These are phyloP conservation scores for Termitomyces sp. DNA, from an alignment of 768 basidiomycete genomes.

Conservation along the genomic window DNA sequence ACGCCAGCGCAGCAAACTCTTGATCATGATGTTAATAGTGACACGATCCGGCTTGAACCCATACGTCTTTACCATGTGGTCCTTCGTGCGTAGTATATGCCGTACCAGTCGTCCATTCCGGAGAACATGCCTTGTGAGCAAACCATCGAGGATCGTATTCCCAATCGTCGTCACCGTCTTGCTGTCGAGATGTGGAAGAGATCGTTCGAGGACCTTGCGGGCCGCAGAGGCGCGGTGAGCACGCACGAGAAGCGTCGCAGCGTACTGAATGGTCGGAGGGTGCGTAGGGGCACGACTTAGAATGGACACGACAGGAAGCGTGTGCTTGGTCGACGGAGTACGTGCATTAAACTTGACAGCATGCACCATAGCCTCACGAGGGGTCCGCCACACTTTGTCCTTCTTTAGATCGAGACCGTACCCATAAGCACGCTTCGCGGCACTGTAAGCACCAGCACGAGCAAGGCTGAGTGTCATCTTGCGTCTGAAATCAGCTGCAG, in stretches of 20 bases:
- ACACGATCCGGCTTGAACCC: constrained; percentile 62
- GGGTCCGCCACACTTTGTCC: constrained; percentile 7
- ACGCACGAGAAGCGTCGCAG: constrained; percentile 36
- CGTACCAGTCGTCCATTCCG: constrained; percentile 46
- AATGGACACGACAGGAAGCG: constrained; percentile 20
- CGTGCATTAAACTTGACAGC: constrained; percentile 22
- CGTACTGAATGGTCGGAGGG: constrained; percentile 26
- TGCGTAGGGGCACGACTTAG: constrained; percentile 21
- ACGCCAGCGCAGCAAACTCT: constrained; percentile 54
- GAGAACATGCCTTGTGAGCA: constrained; percentile 25
- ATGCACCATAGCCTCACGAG: constrained; percentile 22
- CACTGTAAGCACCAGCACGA: constrained; percentile 25
- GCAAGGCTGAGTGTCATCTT: constrained; percentile 27
- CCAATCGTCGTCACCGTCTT: constrained; percentile 41
- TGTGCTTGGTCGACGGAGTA: constrained; percentile 12
- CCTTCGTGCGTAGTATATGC: constrained; percentile 35
- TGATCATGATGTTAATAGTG: constrained; percentile 68
- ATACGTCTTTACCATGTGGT: constrained; percentile 37
- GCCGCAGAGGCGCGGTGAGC: constrained; percentile 42
- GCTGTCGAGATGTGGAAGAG: constrained; percentile 23
- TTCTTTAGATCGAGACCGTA: constrained; percentile 6
- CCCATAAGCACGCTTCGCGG: constrained; percentile 20
- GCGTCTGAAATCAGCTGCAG: constrained; percentile 26
- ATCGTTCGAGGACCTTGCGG: constrained; percentile 33
- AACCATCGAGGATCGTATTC: constrained; percentile 54